phyloP scores from a whole-genome alignment of 768 basidiomycete species.

The Filobasidium wieringae region DNA sequence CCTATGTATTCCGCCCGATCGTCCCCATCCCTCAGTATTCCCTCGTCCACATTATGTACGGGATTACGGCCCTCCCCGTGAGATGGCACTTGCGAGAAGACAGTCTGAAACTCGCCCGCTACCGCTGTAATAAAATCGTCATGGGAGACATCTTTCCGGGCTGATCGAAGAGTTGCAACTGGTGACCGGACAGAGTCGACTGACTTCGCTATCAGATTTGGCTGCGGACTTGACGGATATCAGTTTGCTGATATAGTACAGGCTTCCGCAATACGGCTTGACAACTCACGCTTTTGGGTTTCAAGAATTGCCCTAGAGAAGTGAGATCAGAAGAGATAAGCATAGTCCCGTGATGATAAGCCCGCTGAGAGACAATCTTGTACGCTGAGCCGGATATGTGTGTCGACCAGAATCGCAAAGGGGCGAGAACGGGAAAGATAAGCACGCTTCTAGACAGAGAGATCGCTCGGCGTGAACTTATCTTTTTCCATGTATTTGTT shows the following conservation, averaged over 20 bases:
- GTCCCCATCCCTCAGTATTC: constrained; percentile 29
- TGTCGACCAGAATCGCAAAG: too few species aligned
- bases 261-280: too few species aligned
- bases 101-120: constrained; percentile 51
- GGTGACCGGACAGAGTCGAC: constrained; percentile 86
- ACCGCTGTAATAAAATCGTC: constrained; percentile 60
- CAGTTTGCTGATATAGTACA: too few species aligned
- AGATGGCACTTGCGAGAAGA: constrained; percentile 18
- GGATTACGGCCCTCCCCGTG: not conserved
- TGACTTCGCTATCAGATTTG: constrained; percentile 67
- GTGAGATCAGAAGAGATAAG: constrained; percentile 69
- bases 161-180: constrained; percentile 66
- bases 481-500: constrained; percentile 54
- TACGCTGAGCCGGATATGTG: constrained; percentile 97
- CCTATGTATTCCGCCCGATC: constrained; percentile 46
- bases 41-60: constrained; percentile 43
- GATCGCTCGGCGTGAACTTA: too few species aligned
- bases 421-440: too few species aligned
- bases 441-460: too few species aligned
- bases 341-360: constrained; percentile 99
- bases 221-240: constrained; percentile 45
- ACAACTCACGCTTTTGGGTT: constrained; percentile 26
- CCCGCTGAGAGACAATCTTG: constrained; percentile 77
- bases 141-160: constrained; percentile 49
- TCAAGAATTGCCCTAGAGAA: constrained; percentile 58